Base-by-base conservation (phyloP, 768 basidiomycete species). In the Hygrocybe punicea region DNA sequence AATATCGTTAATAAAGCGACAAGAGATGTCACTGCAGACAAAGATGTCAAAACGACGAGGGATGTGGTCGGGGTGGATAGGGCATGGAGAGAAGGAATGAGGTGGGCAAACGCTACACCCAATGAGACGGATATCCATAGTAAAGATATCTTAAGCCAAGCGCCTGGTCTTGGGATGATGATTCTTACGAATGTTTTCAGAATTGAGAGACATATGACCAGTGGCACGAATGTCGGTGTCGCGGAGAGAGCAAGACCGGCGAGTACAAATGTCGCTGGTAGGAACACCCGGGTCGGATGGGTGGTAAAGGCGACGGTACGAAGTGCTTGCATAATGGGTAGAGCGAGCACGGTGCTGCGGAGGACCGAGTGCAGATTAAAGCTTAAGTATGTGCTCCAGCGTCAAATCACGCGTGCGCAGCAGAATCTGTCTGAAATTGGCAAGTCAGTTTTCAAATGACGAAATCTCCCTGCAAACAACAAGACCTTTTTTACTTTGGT, bases 11-110 rank as follows among this genome's bases (percentile, higher is more conserved):
- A 21, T 25, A 86, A 59, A 17, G 76, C 75, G 25, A 83, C 49
- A 9, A 66, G 37, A 23, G 85, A 84, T 0, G 81, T 78, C 0
- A 74, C 8, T 0, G 69, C 61, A 0, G 82, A 81, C 39, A 82
- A 63, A 9, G 67, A 8, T 17, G 73, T 62, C 8, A 89, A 69
- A 0, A 79, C 73, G 4, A 70, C n/a, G 17, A 88, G 14, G 0
- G 89, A 85, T 14, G 73, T 64, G 3, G 71, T 59, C 9, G 79
- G 60, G 2, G 78, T 81, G 0, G 86, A 86, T 7, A 89, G 71
- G 0, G 88, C 86, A 50, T 78, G 63, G 13, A 76, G 55, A 4
- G 82, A 80, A 6, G 83, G 76, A 16, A 67, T 63, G 24, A 76
- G 59, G 47, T 77, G 78, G 0, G 77, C 76, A 4, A 81, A 5